Conservation (phyloP, 1,284 basidiomycete species). For the Mycena sp. region DNA sequence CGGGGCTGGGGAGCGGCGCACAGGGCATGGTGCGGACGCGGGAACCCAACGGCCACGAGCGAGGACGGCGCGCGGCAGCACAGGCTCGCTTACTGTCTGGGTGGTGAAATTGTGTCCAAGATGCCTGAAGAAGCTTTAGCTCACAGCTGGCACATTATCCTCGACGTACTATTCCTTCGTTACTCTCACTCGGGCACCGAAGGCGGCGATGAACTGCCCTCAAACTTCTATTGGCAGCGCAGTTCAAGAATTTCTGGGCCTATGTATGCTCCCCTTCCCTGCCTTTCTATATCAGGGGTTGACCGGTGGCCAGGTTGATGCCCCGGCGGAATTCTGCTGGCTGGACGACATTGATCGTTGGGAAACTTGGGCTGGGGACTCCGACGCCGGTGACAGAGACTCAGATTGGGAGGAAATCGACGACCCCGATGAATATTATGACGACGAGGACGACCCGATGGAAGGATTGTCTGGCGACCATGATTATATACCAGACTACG, state of each 20-base stretch:
- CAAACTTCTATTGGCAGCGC: background rate
- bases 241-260: background rate
- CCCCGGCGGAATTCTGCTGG: background rate
- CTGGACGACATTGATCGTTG: background rate
- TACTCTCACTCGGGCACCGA: background rate
- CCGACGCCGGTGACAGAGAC: background rate
- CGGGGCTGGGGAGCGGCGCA: too few relatives aligned
- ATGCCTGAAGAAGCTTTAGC: background rate
- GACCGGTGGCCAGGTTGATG: background rate
- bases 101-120: background rate
- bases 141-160: background rate
- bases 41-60: too few relatives aligned
- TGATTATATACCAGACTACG: background rate
- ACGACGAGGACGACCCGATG: background rate
- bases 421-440: background rate
- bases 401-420: background rate
- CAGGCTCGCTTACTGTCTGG: background rate
- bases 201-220: background rate
- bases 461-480: background rate
- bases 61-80: too few relatives aligned
- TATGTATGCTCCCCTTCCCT: background rate
- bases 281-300: background rate
- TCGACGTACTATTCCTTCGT: background rate
- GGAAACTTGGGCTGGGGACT: background rate
- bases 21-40: too few relatives aligned